phyloP scores from a whole-genome alignment of 306 rosid species.

The Nissolia schottii region DNA sequence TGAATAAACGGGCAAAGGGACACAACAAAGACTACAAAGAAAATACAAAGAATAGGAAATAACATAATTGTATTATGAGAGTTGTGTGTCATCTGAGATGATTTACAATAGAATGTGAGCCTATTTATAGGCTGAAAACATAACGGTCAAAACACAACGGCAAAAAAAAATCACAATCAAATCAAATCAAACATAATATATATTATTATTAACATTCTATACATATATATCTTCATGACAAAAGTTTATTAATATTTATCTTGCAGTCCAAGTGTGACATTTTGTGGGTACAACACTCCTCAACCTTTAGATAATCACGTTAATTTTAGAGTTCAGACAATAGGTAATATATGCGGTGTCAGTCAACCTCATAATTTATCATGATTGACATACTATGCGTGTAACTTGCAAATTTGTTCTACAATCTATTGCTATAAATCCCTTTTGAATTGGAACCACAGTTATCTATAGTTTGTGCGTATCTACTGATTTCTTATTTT shows the following conservation, averaged over 20 bases:
- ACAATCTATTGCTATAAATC: background rate
- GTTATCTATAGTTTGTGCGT: background rate
- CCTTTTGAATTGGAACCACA: background rate
- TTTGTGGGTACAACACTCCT: conserved; percentile 84
- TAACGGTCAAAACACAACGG: no score
- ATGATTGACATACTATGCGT: background rate
- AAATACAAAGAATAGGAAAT: no score
- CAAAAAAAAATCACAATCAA: no score
- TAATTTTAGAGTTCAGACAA: conserved; percentile 76
- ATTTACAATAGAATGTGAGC: no score
- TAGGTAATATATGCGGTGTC: conserved; percentile 42
- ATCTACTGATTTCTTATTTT: background rate
- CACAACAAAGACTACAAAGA: no score
- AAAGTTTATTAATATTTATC: background rate
- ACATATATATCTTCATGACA: conserved; percentile 3
- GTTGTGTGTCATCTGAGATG: no score
- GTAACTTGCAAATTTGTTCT: background rate
- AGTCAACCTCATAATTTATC: background rate
- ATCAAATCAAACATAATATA: no score
- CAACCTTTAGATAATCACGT: conserved; percentile 86
- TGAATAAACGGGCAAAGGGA: no score
- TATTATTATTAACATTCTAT: no score
- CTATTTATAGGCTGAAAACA: no score
- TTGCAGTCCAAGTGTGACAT: conserved; percentile 70
- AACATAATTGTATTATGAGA: no score